phyloP scores from a whole-genome alignment of 2,329 filamentous ascomycete species.

The Fusarium sp. region DNA sequence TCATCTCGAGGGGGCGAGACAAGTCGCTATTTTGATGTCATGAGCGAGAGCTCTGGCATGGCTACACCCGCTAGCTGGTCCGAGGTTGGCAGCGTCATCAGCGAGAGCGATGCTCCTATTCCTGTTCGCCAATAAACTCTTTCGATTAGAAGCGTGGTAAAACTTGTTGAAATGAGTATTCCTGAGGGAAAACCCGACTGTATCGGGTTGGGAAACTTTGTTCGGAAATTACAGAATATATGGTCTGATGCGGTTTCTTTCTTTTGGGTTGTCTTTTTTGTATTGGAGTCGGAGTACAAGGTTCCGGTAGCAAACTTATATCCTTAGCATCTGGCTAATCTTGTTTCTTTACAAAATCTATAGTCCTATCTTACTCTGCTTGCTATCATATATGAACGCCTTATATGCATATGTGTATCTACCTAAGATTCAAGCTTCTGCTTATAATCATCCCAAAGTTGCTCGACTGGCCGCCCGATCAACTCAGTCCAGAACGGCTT shows the following conservation, averaged over 20 bases:
- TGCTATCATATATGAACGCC: background rate
- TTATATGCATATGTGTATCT: background rate
- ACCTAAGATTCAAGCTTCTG: slow-evolving; percentile 41
- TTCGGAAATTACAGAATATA: slow-evolving; percentile 14
- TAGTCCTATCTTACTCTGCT: background rate
- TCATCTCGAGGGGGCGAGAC: slow-evolving; percentile 53
- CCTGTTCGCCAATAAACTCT: slow-evolving; percentile 47
- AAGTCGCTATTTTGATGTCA: slow-evolving; percentile 61
- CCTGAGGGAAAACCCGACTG: background rate
- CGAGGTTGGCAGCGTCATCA: slow-evolving; percentile 72
- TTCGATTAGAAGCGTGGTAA: background rate
- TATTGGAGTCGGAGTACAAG: slow-evolving; percentile 34
- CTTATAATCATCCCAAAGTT: slow-evolving; percentile 81
- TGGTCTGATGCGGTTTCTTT: background rate
- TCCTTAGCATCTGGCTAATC: slow-evolving; percentile 33
- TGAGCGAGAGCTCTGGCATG: slow-evolving; percentile 70
- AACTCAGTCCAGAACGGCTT: slow-evolving; percentile 74
- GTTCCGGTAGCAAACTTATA: slow-evolving; percentile 35
- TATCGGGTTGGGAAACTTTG: background rate
- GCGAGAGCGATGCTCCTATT: slow-evolving; percentile 60
- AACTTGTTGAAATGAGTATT: background rate
- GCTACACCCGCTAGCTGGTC: slow-evolving; percentile 72
- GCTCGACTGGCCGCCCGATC: slow-evolving; percentile 72
- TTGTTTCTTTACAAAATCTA: slow-evolving; percentile 21
- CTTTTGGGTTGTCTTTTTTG: background rate